A percentile compares a stretch with the other conserved stretches of the same genome.
These are phyloP conservation scores for Ramaria rubella DNA, from an alignment of 768 basidiomycete species.

Conservation along the genomic window DNA sequence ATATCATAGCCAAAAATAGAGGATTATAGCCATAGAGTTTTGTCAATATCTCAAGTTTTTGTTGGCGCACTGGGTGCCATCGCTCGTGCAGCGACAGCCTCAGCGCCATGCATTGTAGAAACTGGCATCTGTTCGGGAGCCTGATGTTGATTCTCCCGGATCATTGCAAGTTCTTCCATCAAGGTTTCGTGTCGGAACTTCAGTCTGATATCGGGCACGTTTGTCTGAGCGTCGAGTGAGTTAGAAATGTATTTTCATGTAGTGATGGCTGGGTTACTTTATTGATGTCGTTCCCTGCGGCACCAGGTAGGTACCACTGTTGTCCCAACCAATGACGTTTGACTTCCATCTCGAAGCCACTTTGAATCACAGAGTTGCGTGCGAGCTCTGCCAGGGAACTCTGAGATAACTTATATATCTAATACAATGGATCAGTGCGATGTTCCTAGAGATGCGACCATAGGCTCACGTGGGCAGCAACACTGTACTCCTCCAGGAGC, in stretches of 20 bases:
- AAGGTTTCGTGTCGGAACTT: conserved; percentile 90
- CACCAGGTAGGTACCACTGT: conserved; percentile 89
- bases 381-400: conserved; percentile 93
- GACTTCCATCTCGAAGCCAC: conserved; percentile 97
- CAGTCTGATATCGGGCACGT: conserved; percentile 87
- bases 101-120: neutral
- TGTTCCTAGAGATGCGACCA: neutral
- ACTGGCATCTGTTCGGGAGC: neutral
- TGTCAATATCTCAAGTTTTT: neutral
- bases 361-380: conserved; percentile 95
- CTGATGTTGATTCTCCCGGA: conserved; percentile 25
- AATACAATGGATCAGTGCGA: conserved; percentile 7
- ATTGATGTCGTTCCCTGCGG: conserved; percentile 91
- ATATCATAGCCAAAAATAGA: neutral
- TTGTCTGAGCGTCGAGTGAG: conserved; percentile 56
- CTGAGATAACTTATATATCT: conserved; percentile 97
- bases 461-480: conserved; percentile 80
- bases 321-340: conserved; percentile 95
- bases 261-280: conserved; percentile 49
- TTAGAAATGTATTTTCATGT: neutral
- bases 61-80: neutral
- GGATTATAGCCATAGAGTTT: neutral
- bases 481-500: conserved; percentile 92
- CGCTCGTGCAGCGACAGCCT: neutral
- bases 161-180: conserved; percentile 74